Evolutionary conservation across 768 basidiomycete species (phyloP).

Genomic region (Astraeus odoratus): DNA sequence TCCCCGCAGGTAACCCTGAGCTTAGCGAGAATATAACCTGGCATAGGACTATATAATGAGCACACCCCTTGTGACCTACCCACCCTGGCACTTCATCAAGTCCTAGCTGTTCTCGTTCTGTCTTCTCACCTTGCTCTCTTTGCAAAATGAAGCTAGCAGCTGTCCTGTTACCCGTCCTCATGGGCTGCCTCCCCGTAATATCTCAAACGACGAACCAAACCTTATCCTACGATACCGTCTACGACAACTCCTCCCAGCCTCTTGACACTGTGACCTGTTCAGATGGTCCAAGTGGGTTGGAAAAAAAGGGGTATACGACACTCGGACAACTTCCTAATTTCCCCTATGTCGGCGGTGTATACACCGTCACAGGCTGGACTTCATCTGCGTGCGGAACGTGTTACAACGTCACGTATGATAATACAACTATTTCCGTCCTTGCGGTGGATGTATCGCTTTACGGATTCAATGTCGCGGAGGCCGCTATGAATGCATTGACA

Average conservation of each 20-base stretch:
- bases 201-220: conserved; percentile 6
- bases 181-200: conserved; percentile 13
- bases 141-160: conserved; percentile 21
- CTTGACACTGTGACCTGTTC: conserved; percentile 26
- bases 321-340: conserved; percentile 26
- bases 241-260: conserved; percentile 18
- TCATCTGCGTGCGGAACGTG: conserved; percentile 29
- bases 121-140: not conserved
- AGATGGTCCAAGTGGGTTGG: conserved; percentile 25
- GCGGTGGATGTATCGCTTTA: conserved; percentile 22
- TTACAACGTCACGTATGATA: conserved; percentile 22
- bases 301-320: conserved; percentile 25
- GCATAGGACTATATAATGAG: not conserved
- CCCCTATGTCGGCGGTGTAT: conserved; percentile 29
- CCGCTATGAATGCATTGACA: conserved; percentile 52
- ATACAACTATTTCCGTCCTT: conserved; percentile 14
- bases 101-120: not conserved
- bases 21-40: too few species aligned
- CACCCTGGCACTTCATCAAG: too few species aligned
- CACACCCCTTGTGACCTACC: too few species aligned
- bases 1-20: too few species aligned
- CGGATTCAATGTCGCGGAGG: conserved; percentile 43
- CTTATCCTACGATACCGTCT: conserved; percentile 27
- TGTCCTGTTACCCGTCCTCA: conserved; percentile 5
- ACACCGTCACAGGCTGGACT: conserved; percentile 25